Conservation (phyloP, 1,139 yeast genomes). For the Trichomonascaceae sp. region DNA sequence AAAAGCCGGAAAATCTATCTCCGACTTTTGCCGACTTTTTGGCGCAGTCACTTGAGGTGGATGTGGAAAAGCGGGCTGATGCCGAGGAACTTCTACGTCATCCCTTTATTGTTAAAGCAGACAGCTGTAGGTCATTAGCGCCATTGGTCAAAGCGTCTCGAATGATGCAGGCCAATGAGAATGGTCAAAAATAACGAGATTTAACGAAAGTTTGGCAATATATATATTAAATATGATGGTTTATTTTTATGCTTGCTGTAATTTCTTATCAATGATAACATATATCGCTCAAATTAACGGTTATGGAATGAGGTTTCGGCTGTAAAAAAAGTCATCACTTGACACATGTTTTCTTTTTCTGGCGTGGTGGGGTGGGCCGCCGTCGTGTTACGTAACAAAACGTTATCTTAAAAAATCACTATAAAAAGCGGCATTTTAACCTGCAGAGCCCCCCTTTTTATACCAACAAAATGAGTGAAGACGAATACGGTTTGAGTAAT, state of each 20-base stretch:
- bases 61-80: constrained; percentile 75
- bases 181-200: constrained; percentile 4
- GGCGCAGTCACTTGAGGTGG: constrained; percentile 76
- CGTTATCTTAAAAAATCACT: background rate
- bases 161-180: constrained; percentile 50
- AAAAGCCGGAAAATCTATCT: constrained; percentile 80
- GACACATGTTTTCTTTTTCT: too few relatives aligned
- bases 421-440: background rate
- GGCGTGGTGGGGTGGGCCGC: background rate
- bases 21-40: constrained; percentile 61
- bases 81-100: constrained; percentile 71
- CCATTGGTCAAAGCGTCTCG: constrained; percentile 88
- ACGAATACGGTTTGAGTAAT: constrained; percentile 11
- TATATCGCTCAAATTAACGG: too few relatives aligned
- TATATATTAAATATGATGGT: background rate
- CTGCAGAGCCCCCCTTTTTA: background rate
- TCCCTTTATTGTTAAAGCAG: constrained; percentile 67
- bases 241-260: background rate
- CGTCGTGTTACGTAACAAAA: background rate
- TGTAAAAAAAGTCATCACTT: too few relatives aligned
- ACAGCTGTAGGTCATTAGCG: constrained; percentile 65
- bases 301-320: too few relatives aligned
- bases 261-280: background rate
- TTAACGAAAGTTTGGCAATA: background rate
- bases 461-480: constrained; percentile 4